A percentile compares a stretch with the other conserved stretches of the same genome.
Conservation (phyloP, 164 flowering plant species). For the Nymphaea colorata region DNA sequence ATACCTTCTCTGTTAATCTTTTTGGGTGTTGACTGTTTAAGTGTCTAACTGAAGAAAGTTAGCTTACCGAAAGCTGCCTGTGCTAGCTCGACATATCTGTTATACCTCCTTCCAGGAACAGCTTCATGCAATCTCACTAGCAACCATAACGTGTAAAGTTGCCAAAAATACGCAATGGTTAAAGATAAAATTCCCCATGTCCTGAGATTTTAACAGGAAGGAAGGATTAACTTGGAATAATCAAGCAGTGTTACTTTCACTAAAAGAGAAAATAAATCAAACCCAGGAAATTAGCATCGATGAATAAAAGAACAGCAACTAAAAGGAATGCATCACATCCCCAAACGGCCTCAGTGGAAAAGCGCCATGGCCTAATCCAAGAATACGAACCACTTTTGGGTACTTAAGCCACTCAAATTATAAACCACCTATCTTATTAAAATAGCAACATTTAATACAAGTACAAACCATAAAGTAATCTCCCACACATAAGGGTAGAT, state of each 20-base stretch:
- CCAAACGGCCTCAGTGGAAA: background rate
- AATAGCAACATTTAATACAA: too few relatives aligned
- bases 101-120: conserved; percentile 95
- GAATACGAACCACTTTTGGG: background rate
- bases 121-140: conserved; percentile 96
- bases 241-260: background rate
- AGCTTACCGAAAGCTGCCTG: conserved; percentile 93
- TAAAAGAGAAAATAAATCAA: background rate
- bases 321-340: background rate
- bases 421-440: too few relatives aligned
- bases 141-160: conserved; percentile 92
- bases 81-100: conserved; percentile 96
- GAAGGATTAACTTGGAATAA: background rate
- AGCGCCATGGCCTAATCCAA: background rate
- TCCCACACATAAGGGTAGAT: too few relatives aligned
- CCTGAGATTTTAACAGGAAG: conserved; percentile 31
- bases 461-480: too few relatives aligned
- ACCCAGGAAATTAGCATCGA: background rate
- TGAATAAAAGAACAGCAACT: background rate
- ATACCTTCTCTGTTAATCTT: background rate
- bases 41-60: background rate
- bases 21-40: too few relatives aligned
- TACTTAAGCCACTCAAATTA: too few relatives aligned
- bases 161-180: conserved; percentile 86
- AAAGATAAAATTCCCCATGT: conserved; percentile 95